Base-by-base conservation (phyloP, 257 asterid species). In the Scutellaria baicalensis region DNA sequence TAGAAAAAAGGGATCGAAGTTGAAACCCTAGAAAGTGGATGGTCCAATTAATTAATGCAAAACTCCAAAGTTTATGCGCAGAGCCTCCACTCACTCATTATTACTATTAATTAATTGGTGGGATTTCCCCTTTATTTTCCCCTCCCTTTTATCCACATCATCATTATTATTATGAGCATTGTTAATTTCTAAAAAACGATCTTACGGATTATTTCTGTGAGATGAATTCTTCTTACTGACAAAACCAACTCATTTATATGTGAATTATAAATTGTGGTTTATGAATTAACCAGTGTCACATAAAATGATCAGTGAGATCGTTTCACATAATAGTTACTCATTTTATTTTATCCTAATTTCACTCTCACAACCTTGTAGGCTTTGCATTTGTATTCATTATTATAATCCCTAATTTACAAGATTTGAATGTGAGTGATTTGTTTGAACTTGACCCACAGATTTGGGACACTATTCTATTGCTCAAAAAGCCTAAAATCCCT, bases 11-110 rank as follows among this genome's bases (percentile, higher is more conserved):
- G n/a, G n/a, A n/a, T n/a, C n/a, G n/a, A n/a, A 43, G 58, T 49
- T 79, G 74, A 44, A 75, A 57, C 66, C 80, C 79, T 69, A 70
- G 72, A 72, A 79, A 77, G 90, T 81, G 85, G 86, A 72, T n/a
- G 76, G 56, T 70, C 54, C 39, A 64, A 55, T 63, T 75, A 2
- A 64, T 31, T 10, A 18, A n/a, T 8, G 13, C 33, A 42, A 6
- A 45, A 66, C 9, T 21, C 27, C 5, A 49, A 51, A 60, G n/a
- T 64, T 77, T 36, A 71, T 60, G 65, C 13, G 69, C 59, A 56
- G 77, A 68, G 54, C 64, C 45, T 66, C 77, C 77, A 64, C 75
- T 70, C n/a, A n/a, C n/a, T n/a, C n/a, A n/a, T n/a, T n/a, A n/a
- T n/a, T n/a, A n/a, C n/a, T n/a, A n/a, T n/a, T n/a, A 75, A 79